Base-by-base conservation (phyloP, 768 basidiomycete genomes). In the Suillus plorans region DNA sequence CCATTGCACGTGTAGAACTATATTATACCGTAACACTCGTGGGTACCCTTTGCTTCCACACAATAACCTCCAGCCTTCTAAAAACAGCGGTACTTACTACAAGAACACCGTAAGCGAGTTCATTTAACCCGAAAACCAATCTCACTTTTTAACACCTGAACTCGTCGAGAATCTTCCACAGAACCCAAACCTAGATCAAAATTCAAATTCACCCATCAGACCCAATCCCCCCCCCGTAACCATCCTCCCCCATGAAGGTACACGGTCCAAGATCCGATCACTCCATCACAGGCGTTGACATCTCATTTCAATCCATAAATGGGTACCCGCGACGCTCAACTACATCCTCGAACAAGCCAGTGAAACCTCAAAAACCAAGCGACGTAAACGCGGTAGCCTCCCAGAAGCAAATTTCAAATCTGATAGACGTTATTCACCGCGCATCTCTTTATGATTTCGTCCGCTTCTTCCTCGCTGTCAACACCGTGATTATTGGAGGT, bases 391-490 rank as follows among this genome's bases (percentile, higher is more conserved):
- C 67, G 67, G 61, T 61, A 50, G 62, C 59, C 41, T 63, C 60
- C 39, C 28, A 67, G 65, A 56, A 67, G 47, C 39, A 25, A 49
- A 41, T 61, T 22, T 16, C 5, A 55, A 39, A 60, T 53, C 25
- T 41, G 25, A 58, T 63, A 22, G 50, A 45, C 2, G 34, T 56
- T 61, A 64, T 63, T 66, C 62, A 68, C 55, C 53, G 37, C 47
- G 16, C 37, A 47, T 56, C 18, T 63, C 61, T 45, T 68, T 67
- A 70, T 62, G 67, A 66, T 61, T 75, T 75, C 8, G 65, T 67
- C 63, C 79, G 74, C 76, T 82, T 85, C 76, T 84, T 86, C 68
- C 91, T 82, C 66, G 80, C 89, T 49, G 85, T 78, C 64, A 92
- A 73, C 66, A 89, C 82, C 14, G 81, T 88, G 67, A 92, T 83